A percentile compares a stretch with the other conserved stretches of the same genome.
Conservation (phyloP, 2,329 filamentous ascomycete species). For the Corinectria fuckeliana region DNA sequence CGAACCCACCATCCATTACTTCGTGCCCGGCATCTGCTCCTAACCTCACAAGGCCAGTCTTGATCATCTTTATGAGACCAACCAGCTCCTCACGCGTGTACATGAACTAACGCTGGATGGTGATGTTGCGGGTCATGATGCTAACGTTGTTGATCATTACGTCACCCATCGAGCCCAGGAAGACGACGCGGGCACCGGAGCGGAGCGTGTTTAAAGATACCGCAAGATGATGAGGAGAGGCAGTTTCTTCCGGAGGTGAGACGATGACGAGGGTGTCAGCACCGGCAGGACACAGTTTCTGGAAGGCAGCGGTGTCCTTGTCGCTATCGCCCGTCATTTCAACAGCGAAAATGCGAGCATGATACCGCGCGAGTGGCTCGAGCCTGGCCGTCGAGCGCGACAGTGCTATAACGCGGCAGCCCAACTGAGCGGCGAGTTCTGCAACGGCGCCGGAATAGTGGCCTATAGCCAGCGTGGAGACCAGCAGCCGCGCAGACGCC, state of each 20-base stretch:
- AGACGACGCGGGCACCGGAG: not conserved
- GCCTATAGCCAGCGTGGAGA: constrained; percentile 18
- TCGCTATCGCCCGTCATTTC: constrained; percentile 19
- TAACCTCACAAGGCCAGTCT: constrained; percentile 19
- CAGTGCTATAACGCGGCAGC: constrained; percentile 27
- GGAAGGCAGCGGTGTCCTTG: constrained; percentile 5
- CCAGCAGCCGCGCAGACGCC: constrained; percentile 14
- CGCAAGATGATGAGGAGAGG: constrained; percentile 11
- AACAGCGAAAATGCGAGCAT: constrained; percentile 6
- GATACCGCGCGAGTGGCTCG: constrained; percentile 4
- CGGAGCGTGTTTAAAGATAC: constrained; percentile 6
- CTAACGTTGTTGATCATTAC: constrained; percentile 22
- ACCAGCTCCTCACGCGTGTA: constrained; percentile 18
- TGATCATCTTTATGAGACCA: constrained; percentile 23
- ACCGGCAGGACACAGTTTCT: not conserved
- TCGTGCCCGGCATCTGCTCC: constrained; percentile 23
- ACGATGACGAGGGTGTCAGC: constrained; percentile 26
- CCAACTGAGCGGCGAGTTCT: constrained; percentile 25
- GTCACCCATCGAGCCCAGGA: constrained; percentile 21
- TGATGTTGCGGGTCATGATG: constrained; percentile 19
- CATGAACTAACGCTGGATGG: constrained; percentile 23
- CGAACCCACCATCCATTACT: constrained; percentile 9
- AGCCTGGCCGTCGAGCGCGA: constrained; percentile 16
- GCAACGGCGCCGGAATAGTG: constrained; percentile 27
- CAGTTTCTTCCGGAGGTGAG: constrained; percentile 21